A percentile compares a stretch with the other conserved stretches of the same genome.
These are phyloP conservation scores for Botryobasidium botryosum DNA, from an alignment of 768 basidiomycete species.

Conservation along the genomic window DNA sequence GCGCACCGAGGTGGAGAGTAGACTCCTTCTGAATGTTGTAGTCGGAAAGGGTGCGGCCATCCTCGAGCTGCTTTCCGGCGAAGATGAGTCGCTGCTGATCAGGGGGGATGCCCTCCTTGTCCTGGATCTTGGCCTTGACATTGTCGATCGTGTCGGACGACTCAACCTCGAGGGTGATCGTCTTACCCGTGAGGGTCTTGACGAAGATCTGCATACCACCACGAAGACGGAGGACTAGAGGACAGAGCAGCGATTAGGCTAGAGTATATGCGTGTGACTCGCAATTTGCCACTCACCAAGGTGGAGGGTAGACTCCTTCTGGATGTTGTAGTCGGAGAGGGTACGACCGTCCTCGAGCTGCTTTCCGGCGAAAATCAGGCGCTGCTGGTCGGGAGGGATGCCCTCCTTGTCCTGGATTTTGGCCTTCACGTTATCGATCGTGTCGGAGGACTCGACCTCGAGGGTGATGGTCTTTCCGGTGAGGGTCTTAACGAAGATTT, in stretches of 20 bases:
- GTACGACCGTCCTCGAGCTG: slow-evolving; percentile 19
- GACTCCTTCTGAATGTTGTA: slow-evolving; percentile 16
- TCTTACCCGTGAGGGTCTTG: slow-evolving; percentile 25
- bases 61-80: slow-evolving; percentile 31
- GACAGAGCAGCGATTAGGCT: too few species aligned
- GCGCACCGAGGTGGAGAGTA: slow-evolving; percentile 13
- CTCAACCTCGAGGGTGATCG: slow-evolving; percentile 37
- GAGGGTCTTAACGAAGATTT: slow-evolving; percentile 10
- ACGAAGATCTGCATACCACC: slow-evolving; percentile 49
- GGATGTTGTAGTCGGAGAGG: slow-evolving; percentile 35
- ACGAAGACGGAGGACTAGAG: slow-evolving; percentile 27
- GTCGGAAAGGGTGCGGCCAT: slow-evolving; percentile 23
- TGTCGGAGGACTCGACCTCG: slow-evolving; percentile 17
- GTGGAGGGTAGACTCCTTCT: slow-evolving; percentile 25
- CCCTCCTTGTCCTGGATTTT: slow-evolving; percentile 22
- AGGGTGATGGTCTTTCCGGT: slow-evolving; percentile 17
- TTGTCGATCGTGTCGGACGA: slow-evolving; percentile 41
- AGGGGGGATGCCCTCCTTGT: slow-evolving; percentile 48
- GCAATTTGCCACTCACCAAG: too few species aligned
- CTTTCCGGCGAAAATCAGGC: slow-evolving; percentile 20
- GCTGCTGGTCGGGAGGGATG: slow-evolving; percentile 21
- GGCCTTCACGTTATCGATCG: slow-evolving; percentile 19
- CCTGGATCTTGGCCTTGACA: slow-evolving; percentile 94
- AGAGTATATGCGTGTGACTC: too few species aligned
- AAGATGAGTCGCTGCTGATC: slow-evolving; percentile 33